Evolutionary conservation across 176 grass and related monocot genomes (phyloP).

Genomic region (Alloteropsis semialata): DNA sequence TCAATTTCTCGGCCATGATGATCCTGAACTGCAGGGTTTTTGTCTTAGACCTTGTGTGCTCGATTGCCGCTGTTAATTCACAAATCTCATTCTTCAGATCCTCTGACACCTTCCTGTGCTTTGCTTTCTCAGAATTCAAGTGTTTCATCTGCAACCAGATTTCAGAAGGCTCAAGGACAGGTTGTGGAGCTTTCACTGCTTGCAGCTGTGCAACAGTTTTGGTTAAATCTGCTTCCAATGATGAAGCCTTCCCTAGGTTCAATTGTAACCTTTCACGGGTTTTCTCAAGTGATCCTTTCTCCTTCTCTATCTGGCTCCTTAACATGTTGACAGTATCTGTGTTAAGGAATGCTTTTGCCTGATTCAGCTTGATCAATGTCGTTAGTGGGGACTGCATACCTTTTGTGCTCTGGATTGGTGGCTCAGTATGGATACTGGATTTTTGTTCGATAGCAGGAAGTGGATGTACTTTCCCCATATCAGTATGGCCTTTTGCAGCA

Average conservation of each 20-base stretch:
- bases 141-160: conserved; percentile 64
- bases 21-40: conserved; percentile 80
- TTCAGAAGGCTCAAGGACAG: conserved; percentile 46
- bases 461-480: conserved; percentile 22
- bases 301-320: conserved; percentile 64
- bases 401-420: conserved; percentile 28
- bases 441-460: conserved; percentile 28
- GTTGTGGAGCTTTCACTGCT: conserved; percentile 34
- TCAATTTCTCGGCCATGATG: conserved; percentile 69
- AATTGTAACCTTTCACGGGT: conserved; percentile 58
- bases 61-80: conserved; percentile 63
- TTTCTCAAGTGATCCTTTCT: conserved; percentile 66
- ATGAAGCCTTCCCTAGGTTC: conserved; percentile 44
- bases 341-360: conserved; percentile 81
- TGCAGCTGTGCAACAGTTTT: conserved; percentile 41
- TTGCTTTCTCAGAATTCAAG: conserved; percentile 64
- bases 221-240: conserved; percentile 58
- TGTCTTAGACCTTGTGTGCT: conserved; percentile 64
- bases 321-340: conserved; percentile 57
- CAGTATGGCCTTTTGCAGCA: neutral
- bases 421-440: conserved; percentile 11
- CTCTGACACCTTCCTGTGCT: conserved; percentile 43
- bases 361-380: conserved; percentile 78
- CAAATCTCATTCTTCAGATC: conserved; percentile 48
- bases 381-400: conserved; percentile 40